These are phyloP conservation scores for Fraxinus quadrangulata DNA, from an alignment of 257 asterid genomes.

Conservation along the genomic window DNA sequence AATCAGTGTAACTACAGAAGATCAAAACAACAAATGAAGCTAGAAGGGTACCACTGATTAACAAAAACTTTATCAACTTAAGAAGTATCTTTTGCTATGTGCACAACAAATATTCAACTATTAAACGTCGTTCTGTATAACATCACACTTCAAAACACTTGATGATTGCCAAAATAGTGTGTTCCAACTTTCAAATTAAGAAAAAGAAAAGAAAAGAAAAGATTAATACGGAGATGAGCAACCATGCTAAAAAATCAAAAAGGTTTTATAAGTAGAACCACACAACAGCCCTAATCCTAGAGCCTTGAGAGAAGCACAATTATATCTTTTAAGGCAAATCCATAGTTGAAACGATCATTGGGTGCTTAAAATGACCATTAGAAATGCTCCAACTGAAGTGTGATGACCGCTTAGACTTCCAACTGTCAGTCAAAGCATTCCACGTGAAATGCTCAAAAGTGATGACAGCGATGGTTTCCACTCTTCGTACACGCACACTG, in stretches of 20 bases:
- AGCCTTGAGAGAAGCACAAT: not conserved
- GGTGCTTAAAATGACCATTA: not conserved
- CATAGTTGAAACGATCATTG: not conserved
- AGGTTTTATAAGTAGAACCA: not conserved
- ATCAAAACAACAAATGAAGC: not conserved
- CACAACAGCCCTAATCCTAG: not conserved
- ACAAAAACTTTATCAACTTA: no score
- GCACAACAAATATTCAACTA: not conserved
- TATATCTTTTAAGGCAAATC: no score
- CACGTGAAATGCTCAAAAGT: not conserved
- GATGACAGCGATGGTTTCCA: not conserved
- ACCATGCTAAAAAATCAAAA: not conserved
- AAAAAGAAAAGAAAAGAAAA: no score
- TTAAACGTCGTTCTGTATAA: not conserved
- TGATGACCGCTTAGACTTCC: not conserved
- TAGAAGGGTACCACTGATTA: not conserved
- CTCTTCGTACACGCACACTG: not conserved
- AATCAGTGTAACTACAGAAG: not conserved
- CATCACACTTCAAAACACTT: not conserved
- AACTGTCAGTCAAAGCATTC: not conserved
- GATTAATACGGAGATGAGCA: not conserved
- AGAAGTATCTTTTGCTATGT: not conserved
- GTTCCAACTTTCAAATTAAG: no score
- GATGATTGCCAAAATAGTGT: not conserved
- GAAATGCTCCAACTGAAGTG: not conserved